Base-by-base conservation (phyloP, 2,329 filamentous ascomycete species). In the Colletotrichum sp. region DNA sequence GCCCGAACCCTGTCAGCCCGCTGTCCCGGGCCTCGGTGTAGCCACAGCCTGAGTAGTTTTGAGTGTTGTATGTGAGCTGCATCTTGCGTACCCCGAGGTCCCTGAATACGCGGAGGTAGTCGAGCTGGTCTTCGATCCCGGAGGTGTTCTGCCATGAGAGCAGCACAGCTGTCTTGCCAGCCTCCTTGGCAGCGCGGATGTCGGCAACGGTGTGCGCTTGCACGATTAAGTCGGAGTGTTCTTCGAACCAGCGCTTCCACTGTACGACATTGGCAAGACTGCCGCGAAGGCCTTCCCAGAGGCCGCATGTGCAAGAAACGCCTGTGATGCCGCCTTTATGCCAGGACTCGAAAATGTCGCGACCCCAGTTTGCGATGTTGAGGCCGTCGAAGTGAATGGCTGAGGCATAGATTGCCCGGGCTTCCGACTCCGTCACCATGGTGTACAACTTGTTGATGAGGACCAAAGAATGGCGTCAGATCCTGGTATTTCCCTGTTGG, bases 241-340 rank as follows among this genome's bases (percentile, higher is more conserved):
- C 81, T 71, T 86, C 84, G 67, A 86, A 86, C 85, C 84, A 86
- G 70, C 84, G 82, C 78, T 86, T 86, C 84, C 84, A 86, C 64
- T 85, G 82, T 13, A 86, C 83, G 2, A 86, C 84, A 48, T 85
- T 84, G 67, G 82, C 78, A n/a, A 86, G 82, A 43, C 81, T 83
- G 36, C 78, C 82, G 10, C 83, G 80, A 67, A 86, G 84, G 5
- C 82, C 82, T 71, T 86, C 84, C 85, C 84, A 86, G 12, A 86
- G 80, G 5, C 84, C 81, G 66, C 83, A 85, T 1, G 85, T 86
- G 77, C 84, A 85, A 5, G 84, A 85, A 4, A 86, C 84, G n/a
- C 84, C 84, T 15, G 83, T 84, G 68, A 86, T 84, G 38, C 84
- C 84, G 13, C 84, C 84, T 8, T 79, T 77, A 24, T 82, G 80